Base-by-base conservation (phyloP, 2,329 filamentous ascomycete genomes). In the Geosmithia putterillii region DNA sequence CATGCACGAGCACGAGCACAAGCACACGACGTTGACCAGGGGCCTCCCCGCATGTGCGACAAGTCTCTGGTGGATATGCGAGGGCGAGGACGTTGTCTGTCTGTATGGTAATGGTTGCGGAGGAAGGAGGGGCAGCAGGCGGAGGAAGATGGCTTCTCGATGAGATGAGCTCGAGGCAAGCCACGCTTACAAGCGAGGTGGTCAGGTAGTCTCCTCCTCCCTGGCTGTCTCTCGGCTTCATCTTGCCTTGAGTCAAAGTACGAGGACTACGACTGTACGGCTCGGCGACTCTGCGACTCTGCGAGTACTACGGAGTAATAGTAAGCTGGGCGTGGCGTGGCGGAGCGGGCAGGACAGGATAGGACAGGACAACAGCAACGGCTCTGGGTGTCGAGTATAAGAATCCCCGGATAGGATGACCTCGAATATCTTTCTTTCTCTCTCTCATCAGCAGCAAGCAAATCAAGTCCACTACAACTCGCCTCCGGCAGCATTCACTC, bases 321-420 rank as follows among this genome's bases (percentile, higher is more conserved):
- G n/a, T n/a, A n/a, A n/a, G n/a, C n/a, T n/a, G n/a, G n/a, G n/a
- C n/a, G n/a, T n/a, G n/a, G n/a, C n/a, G n/a, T n/a, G 36, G 18
- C 9, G 15, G 17, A 19, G 36, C 4, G 36, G 9, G 25, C 2
- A 8, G 10, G 12, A 22, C 12, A 32, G 18, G 22, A 6, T 28
- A 3, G 21, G 22, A 32, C 22, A 41, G 25, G 21, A n/a, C 20
- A 8, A 7, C 9, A 39, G 35, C 37, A 12, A 41, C 14, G 39
- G 15, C 38, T 20, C 38, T 7, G 39, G 7, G 5, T 8, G 14
- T 42, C 18, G 32, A 34, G 42, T 44, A 44, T 44, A 44, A 44
- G 42, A 44, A 36, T 42, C 34, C 10, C 32, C 18, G 4, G 18
- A 19, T 38, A 12, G 36, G 17, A 18, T 7, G n/a, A n/a, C 7